Evolutionary conservation across 2,329 filamentous ascomycete species (phyloP).

Genomic region (Corynespora cassiicola): DNA sequence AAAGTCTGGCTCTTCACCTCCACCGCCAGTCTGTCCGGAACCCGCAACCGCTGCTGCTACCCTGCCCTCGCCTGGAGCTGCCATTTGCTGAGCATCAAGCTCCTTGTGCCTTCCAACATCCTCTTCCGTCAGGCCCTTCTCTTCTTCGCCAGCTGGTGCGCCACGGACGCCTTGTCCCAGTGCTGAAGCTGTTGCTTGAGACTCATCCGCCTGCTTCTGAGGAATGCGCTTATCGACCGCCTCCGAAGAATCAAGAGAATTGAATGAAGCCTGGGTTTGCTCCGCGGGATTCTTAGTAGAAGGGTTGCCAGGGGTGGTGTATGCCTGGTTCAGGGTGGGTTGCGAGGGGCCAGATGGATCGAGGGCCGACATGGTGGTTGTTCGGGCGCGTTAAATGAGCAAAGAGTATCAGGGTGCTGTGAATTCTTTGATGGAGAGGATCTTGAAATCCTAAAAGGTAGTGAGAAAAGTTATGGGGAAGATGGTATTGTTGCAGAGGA

Average conservation of each 20-base stretch:
- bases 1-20: slow-evolving; percentile 48
- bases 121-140: slow-evolving; percentile 45
- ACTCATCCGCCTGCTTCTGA: slow-evolving; percentile 42
- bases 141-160: slow-evolving; percentile 52
- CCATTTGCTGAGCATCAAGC: slow-evolving; percentile 57
- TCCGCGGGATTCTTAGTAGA: slow-evolving; percentile 51
- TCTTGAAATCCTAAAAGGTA: background rate
- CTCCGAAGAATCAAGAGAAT: slow-evolving; percentile 40
- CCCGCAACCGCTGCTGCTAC: slow-evolving; percentile 50
- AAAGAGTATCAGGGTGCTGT: no score
- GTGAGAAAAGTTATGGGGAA: background rate
- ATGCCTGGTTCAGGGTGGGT: slow-evolving; percentile 52
- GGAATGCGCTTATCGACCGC: slow-evolving; percentile 46
- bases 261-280: slow-evolving; percentile 33
- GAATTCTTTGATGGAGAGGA: no score
- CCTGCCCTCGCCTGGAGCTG: slow-evolving; percentile 53
- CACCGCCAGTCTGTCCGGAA: slow-evolving; percentile 35
- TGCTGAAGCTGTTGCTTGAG: slow-evolving; percentile 44
- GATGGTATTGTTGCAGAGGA: slow-evolving; percentile 3
- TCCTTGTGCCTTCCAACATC: slow-evolving; percentile 54
- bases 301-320: slow-evolving; percentile 55
- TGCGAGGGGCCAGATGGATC: slow-evolving; percentile 52
- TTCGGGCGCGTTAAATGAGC: no score
- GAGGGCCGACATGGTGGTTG: slow-evolving; percentile 46
- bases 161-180: slow-evolving; percentile 53